A percentile compares a stretch with the other conserved stretches of the same genome.
These are phyloP conservation scores for Diplodia intermedia DNA, from an alignment of 2,329 filamentous ascomycete species.

Conservation along the genomic window DNA sequence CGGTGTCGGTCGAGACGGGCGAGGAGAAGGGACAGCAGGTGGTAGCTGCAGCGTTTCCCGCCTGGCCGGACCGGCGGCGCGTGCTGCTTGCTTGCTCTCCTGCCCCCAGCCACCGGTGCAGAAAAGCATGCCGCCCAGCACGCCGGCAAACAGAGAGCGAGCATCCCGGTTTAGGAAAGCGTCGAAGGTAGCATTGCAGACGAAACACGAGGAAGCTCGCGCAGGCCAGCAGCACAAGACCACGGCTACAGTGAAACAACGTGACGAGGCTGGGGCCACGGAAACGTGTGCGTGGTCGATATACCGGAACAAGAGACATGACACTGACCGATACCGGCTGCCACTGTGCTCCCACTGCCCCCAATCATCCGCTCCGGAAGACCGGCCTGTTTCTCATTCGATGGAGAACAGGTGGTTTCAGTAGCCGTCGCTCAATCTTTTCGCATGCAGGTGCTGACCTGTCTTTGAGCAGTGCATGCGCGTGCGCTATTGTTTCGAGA, in stretches of 20 bases:
- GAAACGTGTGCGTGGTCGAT: not conserved
- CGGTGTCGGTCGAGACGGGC: not conserved
- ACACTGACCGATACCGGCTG: slow-evolving; percentile 6
- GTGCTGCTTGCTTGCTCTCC: not conserved
- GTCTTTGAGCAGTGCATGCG: not conserved
- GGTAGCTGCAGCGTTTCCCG: not conserved
- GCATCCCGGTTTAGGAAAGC: not conserved
- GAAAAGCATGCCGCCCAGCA: not conserved
- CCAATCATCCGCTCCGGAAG: not conserved
- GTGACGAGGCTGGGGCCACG: not conserved
- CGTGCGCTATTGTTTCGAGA: slow-evolving; percentile 23
- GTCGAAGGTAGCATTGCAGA: slow-evolving; percentile 23
- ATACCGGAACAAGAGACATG: not conserved
- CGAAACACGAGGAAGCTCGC: slow-evolving; percentile 20
- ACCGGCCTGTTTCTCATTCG: not conserved
- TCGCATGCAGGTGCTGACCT: slow-evolving; percentile 6
- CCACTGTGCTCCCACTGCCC: not conserved
- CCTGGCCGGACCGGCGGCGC: not conserved
- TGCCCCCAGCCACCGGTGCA: slow-evolving; percentile 9
- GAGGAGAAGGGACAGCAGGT: not conserved
- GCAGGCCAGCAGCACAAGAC: not conserved
- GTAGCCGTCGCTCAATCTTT: not conserved
- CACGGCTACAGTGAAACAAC: not conserved
- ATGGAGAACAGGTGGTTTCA: not conserved
- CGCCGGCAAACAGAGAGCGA: not conserved